Percentiles rank a stretch among this genome's conserved stretches.
Conservation (phyloP, 768 basidiomycete genomes). For the Phylloporus sp. region DNA sequence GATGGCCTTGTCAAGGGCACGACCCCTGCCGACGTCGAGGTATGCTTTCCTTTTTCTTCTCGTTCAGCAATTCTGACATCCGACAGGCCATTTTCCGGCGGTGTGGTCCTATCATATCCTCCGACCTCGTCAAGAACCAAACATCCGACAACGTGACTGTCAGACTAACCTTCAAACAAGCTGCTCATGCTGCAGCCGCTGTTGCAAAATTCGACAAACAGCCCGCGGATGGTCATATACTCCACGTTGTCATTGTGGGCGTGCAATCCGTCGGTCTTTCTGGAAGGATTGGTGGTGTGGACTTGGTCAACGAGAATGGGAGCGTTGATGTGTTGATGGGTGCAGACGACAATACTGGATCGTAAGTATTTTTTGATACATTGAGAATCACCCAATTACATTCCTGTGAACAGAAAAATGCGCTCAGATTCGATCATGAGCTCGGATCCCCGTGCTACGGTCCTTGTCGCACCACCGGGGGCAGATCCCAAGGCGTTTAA, state of each 20-base stretch:
- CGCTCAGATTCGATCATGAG: slow-evolving; percentile 72
- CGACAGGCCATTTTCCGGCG: slow-evolving; percentile 71
- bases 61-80: background rate
- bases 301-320: slow-evolving; percentile 37
- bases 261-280: slow-evolving; percentile 50
- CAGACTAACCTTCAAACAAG: slow-evolving; percentile 67
- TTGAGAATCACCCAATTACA: background rate
- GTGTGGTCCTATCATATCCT: slow-evolving; percentile 61
- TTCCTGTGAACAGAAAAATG: slow-evolving; percentile 59
- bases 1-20: slow-evolving; percentile 71
- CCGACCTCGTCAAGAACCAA: slow-evolving; percentile 18
- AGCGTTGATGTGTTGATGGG: slow-evolving; percentile 57
- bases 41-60: background rate
- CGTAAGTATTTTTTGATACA: slow-evolving; percentile 39
- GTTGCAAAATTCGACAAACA: slow-evolving; percentile 76
- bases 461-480: slow-evolving; percentile 68
- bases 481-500: slow-evolving; percentile 51
- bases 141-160: slow-evolving; percentile 47
- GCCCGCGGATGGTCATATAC: slow-evolving; percentile 74
- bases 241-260: slow-evolving; percentile 64
- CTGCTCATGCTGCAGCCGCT: slow-evolving; percentile 58
- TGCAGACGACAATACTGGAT: slow-evolving; percentile 40
- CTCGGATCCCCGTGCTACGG: slow-evolving; percentile 59
- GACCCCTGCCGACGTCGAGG: slow-evolving; percentile 74
- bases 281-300: slow-evolving; percentile 55